Evolutionary conservation across 768 basidiomycete species (phyloP).

Genomic region (Boletus vinaceobasis): DNA sequence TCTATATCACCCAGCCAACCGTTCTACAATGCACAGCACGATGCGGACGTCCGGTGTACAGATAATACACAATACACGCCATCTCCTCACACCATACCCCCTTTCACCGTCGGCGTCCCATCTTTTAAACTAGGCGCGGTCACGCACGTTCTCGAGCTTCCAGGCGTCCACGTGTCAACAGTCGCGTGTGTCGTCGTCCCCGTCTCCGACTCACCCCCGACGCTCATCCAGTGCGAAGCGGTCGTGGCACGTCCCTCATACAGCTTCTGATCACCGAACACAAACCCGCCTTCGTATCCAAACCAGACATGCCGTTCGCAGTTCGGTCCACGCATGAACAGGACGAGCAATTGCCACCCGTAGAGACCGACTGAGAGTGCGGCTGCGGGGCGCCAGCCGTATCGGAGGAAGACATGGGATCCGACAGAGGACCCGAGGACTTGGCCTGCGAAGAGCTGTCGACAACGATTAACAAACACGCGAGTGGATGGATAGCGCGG

Average conservation of each 20-base stretch:
- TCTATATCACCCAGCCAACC: neutral
- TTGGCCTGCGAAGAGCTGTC: conserved; percentile 36
- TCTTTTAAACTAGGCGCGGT: neutral
- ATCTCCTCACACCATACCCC: neutral
- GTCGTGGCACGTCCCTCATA: neutral
- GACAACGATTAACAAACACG: neutral
- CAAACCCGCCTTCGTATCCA: conserved; percentile 57
- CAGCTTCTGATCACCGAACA: neutral
- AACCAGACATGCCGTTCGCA: conserved; percentile 46
- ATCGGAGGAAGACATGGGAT: conserved; percentile 38
- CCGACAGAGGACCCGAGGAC: conserved; percentile 43
- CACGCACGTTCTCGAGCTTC: conserved; percentile 1
- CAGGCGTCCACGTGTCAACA: conserved; percentile 2
- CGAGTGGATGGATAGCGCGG: neutral
- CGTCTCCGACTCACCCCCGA: neutral
- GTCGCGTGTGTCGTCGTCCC: neutral
- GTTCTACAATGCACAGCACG: neutral
- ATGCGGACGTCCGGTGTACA: neutral
- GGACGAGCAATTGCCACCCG: conserved; percentile 33
- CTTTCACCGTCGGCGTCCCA: neutral
- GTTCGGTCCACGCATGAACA: conserved; percentile 38
- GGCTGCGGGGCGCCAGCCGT: conserved; percentile 38
- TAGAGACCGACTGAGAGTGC: conserved; percentile 34
- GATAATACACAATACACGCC: neutral
- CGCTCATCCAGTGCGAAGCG: neutral